These are phyloP conservation scores for maize (Zea mays) DNA, from an alignment of 176 grass and related monocot species.

Conservation along the genomic window DNA sequence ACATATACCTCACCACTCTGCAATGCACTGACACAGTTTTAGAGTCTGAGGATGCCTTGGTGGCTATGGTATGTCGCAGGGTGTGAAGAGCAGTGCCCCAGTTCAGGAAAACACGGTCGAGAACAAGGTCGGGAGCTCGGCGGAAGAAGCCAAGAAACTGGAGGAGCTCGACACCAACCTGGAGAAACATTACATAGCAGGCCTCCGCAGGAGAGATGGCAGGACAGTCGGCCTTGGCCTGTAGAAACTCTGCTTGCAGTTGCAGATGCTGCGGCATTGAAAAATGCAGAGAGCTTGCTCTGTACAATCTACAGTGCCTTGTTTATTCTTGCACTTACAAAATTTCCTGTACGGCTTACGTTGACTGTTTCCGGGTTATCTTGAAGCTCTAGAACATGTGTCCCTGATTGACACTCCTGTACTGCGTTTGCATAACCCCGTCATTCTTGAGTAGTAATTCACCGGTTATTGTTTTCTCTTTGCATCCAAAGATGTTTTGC, in stretches of 20 bases:
- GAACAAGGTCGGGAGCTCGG: slow-evolving; percentile 42
- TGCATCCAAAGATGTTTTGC: background rate
- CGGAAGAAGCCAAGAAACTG: slow-evolving; percentile 64
- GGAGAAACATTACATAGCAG: slow-evolving; percentile 94
- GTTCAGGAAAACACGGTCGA: slow-evolving; percentile 43
- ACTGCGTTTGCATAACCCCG: background rate
- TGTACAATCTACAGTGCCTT: slow-evolving; percentile 23
- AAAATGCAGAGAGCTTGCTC: background rate
- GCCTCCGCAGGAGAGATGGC: slow-evolving; percentile 85
- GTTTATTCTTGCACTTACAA: background rate
- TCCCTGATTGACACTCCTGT: background rate
- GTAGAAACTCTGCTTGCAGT: slow-evolving; percentile 35
- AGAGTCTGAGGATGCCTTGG: slow-evolving; percentile 99
- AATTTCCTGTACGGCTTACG: background rate
- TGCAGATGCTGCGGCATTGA: background rate
- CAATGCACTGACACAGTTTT: slow-evolving; percentile 78
- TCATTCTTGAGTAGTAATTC: background rate
- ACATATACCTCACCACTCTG: slow-evolving; percentile 26
- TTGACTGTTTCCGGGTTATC: slow-evolving; percentile 2
- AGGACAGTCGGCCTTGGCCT: slow-evolving; percentile 92
- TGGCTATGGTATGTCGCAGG: slow-evolving; percentile 91
- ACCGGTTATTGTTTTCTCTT: background rate
- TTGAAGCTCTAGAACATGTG: slow-evolving; percentile 12
- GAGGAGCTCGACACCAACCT: slow-evolving; percentile 92
- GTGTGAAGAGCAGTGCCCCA: slow-evolving; percentile 63